Percentiles rank a stretch among this genome's conserved stretches.
These are phyloP conservation scores for Alternaria conjuncta DNA, from an alignment of 2,329 filamentous ascomycete species.

Conservation along the genomic window DNA sequence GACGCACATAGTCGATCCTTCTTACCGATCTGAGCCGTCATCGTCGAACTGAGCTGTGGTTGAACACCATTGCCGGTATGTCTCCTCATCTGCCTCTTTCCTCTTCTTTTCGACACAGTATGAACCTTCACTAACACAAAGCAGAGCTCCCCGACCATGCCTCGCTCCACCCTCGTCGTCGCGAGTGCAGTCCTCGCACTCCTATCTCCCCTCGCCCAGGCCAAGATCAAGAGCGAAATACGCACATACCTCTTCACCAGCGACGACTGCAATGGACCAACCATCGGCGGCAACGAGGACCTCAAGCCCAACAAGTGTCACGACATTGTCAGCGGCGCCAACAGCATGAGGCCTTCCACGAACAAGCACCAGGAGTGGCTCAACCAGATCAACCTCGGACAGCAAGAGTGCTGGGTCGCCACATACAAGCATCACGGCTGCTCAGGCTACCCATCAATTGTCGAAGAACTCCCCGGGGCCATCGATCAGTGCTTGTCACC, in stretches of 20 bases:
- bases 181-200: conserved; percentile 22
- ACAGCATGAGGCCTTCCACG: conserved; percentile 23
- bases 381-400: conserved; percentile 18
- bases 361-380: conserved; percentile 9
- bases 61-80: neutral
- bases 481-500: conserved; percentile 13
- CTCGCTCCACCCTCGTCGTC: conserved; percentile 14
- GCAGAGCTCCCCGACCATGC: conserved; percentile 12
- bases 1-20: neutral
- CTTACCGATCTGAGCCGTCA: neutral
- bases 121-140: neutral
- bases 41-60: neutral
- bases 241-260: conserved; percentile 21
- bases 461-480: conserved; percentile 1
- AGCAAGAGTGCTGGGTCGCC: conserved; percentile 14
- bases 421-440: conserved; percentile 20
- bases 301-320: conserved; percentile 26
- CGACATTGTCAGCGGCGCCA: conserved; percentile 15
- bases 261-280: conserved; percentile 22
- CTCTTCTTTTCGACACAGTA: neutral
- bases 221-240: conserved; percentile 20
- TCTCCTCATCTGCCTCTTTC: neutral
- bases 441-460: neutral
- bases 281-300: conserved; percentile 21
- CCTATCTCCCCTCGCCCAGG: conserved; percentile 16